Base-by-base conservation (phyloP, 257 asterid genomes). In the Solanum virginianum region DNA sequence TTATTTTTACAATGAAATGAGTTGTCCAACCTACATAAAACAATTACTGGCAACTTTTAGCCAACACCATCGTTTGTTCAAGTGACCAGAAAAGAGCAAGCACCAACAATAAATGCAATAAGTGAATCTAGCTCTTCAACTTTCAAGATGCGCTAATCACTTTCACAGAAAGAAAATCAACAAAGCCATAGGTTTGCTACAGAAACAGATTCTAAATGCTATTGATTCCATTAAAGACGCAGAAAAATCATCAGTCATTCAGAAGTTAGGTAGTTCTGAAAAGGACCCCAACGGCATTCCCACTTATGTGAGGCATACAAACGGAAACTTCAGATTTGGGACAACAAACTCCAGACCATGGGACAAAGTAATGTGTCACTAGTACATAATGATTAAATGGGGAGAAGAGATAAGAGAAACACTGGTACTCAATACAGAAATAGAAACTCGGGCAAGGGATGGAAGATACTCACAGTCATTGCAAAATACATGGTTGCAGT, bases 401-500 rank as follows among this genome's bases (percentile, higher is more conserved):
- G 15, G 45, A 49, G 16, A 77, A 77, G 82, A 51, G 63, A 51
- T 77, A 77, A 77, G 39, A 51, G 82, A 77, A 77, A 26, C 47
- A 77, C 63, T 15, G n/a, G 4, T 51, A 77, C 24, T 51, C 82
- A 6, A 6, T 77, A 51, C 60, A 82, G 77, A 82, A 57, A 59
- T 22, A 26, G 82, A 77, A 16, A 45, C 81, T 29, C 13, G 32
- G 49, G 45, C 13, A 22, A 75, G 83, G 83, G 7, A 66, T 72
- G 66, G 43, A 36, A 17, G 72, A 79, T 85, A 63, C 93, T 93
- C 86, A 93, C 97, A 93, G 24, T 85, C 87, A 84, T 91, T 88
- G 93, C 97, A 93, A 89, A 90, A 93, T 60, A 88, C 84, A 87
- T 92, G 97, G 89, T 94, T 93, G 84, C 97, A 93, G 13, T 92